Conservation (phyloP, 441 rosid species). For the Brassica hybrid region DNA sequence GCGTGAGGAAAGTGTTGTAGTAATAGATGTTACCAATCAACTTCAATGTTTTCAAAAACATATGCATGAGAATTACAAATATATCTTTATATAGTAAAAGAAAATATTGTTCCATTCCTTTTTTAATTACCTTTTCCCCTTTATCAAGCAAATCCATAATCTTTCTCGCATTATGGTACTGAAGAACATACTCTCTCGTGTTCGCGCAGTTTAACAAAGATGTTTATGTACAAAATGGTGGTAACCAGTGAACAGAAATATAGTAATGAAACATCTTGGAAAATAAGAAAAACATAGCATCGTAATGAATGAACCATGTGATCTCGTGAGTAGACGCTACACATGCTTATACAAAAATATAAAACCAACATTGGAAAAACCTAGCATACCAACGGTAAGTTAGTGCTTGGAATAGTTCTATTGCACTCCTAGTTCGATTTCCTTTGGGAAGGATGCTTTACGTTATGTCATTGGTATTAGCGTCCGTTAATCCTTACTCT, state of each 20-base stretch:
- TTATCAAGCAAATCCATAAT: not conserved
- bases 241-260: not conserved
- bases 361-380: not conserved
- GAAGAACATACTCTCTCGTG: not conserved
- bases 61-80: not conserved
- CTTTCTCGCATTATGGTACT: not conserved
- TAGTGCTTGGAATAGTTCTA: too few relatives aligned
- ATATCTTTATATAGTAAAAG: not conserved
- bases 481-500: too few relatives aligned
- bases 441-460: too few relatives aligned
- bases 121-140: not conserved
- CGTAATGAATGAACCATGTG: not conserved
- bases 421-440: too few relatives aligned
- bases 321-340: not conserved
- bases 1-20: not conserved
- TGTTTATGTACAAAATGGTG: not conserved
- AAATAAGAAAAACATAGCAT: too few relatives aligned
- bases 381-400: too few relatives aligned
- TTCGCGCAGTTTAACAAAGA: not conserved
- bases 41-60: not conserved
- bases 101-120: not conserved
- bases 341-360: not conserved
- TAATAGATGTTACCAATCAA: not conserved
- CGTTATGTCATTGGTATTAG: too few relatives aligned
- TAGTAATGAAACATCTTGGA: not conserved